These are phyloP conservation scores for Cyclotella baltica DNA, from an alignment of 108 stramenopile genomes.

Conservation along the genomic window DNA sequence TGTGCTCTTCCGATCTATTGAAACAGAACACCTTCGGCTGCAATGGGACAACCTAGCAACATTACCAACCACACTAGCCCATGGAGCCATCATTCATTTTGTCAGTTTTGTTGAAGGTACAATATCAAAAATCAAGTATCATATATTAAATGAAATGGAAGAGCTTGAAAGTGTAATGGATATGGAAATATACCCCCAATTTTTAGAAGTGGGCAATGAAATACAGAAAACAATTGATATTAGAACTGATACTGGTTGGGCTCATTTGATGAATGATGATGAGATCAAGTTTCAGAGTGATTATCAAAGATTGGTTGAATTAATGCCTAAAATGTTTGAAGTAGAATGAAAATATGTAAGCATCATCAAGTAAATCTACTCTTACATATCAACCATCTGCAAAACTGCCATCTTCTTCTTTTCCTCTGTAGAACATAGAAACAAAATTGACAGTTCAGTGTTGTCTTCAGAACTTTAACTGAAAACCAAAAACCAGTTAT, in stretches of 20 bases:
- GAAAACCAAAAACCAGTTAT: too few species aligned
- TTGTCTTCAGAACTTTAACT: too few species aligned
- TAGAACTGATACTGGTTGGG: conserved; percentile 85
- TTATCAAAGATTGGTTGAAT: conserved; percentile 76
- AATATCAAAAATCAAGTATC: conserved; percentile 55
- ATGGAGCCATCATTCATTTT: conserved; percentile 84
- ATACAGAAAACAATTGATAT: conserved; percentile 78
- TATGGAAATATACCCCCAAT: conserved; percentile 74
- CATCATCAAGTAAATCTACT: too few species aligned
- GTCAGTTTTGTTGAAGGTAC: conserved; percentile 65
- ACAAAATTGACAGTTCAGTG: too few species aligned
- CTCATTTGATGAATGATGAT: conserved; percentile 82
- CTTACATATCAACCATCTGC: too few species aligned
- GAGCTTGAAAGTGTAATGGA: conserved; percentile 74
- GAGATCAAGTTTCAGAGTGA: conserved; percentile 63
- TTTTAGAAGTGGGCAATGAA: conserved; percentile 59
- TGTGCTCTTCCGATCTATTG: too few species aligned
- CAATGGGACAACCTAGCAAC: conserved; percentile 70
- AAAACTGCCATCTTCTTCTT: too few species aligned
- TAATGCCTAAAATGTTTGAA: conserved; percentile 79
- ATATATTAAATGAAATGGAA: conserved; percentile 70
- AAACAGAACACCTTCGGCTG: conserved; percentile 37
- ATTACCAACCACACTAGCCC: conserved; percentile 58
- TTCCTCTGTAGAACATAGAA: too few species aligned
- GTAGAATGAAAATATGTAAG: conserved; percentile 39